Evolutionary conservation across 1,284 basidiomycete genomes (phyloP).

Genomic region (Apiotrichum montevideense): DNA sequence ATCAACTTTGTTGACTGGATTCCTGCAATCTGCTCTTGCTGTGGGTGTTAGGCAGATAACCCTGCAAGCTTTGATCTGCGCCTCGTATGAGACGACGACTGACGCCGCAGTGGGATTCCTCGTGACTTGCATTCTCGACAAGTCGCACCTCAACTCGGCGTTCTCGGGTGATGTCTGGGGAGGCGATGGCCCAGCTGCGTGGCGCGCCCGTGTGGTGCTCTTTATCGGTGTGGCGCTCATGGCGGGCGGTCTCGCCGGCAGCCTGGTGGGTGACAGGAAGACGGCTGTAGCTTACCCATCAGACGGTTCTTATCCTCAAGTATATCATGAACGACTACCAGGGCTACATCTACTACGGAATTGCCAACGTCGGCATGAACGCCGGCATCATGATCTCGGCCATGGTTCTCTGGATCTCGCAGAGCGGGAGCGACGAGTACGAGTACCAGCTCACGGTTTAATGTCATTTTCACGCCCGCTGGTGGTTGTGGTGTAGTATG

Average conservation of each 20-base stretch:
- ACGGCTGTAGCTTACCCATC: constrained; percentile 5
- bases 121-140: constrained; percentile 90
- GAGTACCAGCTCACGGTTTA: constrained; percentile 48
- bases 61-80: no score
- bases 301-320: constrained; percentile 89
- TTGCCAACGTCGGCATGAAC: constrained; percentile 90
- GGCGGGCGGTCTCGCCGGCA: constrained; percentile 92
- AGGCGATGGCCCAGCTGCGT: constrained; percentile 69
- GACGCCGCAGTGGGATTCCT: constrained; percentile 68
- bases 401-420: constrained; percentile 47
- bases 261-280: constrained; percentile 58
- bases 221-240: constrained; percentile 95
- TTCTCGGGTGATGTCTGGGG: constrained; percentile 56
- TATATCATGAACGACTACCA: constrained; percentile 74
- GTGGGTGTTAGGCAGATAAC: constrained; percentile 26
- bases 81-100: background rate
- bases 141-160: constrained; percentile 77
- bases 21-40: constrained; percentile 84
- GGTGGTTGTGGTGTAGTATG: no score
- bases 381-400: constrained; percentile 76
- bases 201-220: constrained; percentile 79
- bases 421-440: constrained; percentile 47
- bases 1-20: constrained; percentile 92
- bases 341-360: constrained; percentile 84
- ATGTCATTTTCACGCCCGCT: background rate